Conservation (phyloP, 2,329 filamentous ascomycete species). For the Fusarium verrucosum region DNA sequence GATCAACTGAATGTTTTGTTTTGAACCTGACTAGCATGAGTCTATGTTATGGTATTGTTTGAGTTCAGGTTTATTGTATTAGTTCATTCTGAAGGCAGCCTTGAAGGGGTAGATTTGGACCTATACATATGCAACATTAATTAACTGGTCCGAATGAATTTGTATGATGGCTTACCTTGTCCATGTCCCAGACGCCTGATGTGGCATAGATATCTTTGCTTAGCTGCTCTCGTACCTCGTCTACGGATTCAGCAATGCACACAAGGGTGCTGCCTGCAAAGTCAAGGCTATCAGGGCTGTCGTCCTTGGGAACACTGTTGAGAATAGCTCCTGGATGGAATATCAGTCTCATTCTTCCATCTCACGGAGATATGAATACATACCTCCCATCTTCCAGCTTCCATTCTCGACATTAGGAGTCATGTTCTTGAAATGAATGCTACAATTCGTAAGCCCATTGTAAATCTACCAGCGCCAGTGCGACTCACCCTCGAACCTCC, state of each 20-base stretch:
- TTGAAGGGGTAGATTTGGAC: conserved; percentile 62
- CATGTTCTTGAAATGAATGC: conserved; percentile 66
- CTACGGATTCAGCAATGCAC: conserved; percentile 70
- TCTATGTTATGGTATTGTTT: background rate
- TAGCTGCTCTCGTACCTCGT: conserved; percentile 73
- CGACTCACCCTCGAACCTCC: conserved; percentile 65
- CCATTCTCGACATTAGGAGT: conserved; percentile 63
- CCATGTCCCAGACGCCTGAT: conserved; percentile 81
- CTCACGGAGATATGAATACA: background rate
- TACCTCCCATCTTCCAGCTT: conserved; percentile 71
- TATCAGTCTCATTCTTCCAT: background rate
- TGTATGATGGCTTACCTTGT: conserved; percentile 59
- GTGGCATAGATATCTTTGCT: conserved; percentile 77
- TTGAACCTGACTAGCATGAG: background rate
- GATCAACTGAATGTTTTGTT: background rate
- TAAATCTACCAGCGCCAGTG: background rate
- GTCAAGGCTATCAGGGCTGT: conserved; percentile 65
- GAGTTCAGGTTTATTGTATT: background rate
- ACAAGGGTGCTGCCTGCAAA: conserved; percentile 81
- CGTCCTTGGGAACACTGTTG: conserved; percentile 70
- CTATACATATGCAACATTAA: conserved; percentile 42
- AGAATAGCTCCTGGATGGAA: conserved; percentile 68
- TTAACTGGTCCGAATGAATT: background rate
- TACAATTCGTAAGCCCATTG: conserved; percentile 27
- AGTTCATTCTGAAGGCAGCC: conserved; percentile 52